phyloP scores from a whole-genome alignment of 2,329 filamentous ascomycete genomes.

The Aspergillus pseudonomiae region DNA sequence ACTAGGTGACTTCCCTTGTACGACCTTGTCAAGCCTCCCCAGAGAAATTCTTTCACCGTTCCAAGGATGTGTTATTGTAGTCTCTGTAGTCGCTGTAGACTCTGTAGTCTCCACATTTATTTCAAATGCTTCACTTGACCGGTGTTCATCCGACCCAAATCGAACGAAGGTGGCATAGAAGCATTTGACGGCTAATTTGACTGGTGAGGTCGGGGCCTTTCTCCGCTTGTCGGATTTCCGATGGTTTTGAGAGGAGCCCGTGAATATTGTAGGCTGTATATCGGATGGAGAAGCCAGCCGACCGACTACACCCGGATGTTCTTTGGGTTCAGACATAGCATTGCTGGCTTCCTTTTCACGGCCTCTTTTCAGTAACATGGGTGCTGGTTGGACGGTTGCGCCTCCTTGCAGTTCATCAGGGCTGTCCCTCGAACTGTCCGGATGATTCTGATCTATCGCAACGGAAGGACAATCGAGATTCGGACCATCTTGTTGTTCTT shows the following conservation, averaged over 20 bases:
- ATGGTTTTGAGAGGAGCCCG: slow-evolving; percentile 13
- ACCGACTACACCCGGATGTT: slow-evolving; percentile 3
- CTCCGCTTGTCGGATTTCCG: slow-evolving; percentile 11
- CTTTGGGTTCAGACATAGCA: slow-evolving; percentile 6
- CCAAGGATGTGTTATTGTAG: slow-evolving; percentile 12
- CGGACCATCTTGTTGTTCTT: neutral
- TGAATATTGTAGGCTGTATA: slow-evolving; percentile 36
- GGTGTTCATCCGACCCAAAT: slow-evolving; percentile 22
- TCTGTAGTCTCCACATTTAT: slow-evolving; percentile 20
- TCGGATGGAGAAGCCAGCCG: slow-evolving; percentile 34
- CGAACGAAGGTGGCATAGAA: slow-evolving; percentile 28
- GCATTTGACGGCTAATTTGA: neutral
- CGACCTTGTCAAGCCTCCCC: slow-evolving; percentile 24
- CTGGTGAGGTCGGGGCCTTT: slow-evolving; percentile 5
- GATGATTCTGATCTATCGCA: slow-evolving; percentile 9
- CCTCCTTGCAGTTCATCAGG: slow-evolving; percentile 45
- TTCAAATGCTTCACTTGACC: slow-evolving; percentile 9
- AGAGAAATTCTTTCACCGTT: slow-evolving; percentile 19
- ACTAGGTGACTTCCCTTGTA: slow-evolving; percentile 24
- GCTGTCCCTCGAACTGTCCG: slow-evolving; percentile 34
- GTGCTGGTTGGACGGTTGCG: slow-evolving; percentile 31
- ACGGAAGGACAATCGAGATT: slow-evolving; percentile 1
- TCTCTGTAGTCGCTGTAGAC: slow-evolving; percentile 9
- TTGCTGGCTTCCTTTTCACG: slow-evolving; percentile 11
- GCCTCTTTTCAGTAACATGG: slow-evolving; percentile 13